Evolutionary conservation across 768 basidiomycete species (phyloP).

Genomic region (Hygrocybe punicea): DNA sequence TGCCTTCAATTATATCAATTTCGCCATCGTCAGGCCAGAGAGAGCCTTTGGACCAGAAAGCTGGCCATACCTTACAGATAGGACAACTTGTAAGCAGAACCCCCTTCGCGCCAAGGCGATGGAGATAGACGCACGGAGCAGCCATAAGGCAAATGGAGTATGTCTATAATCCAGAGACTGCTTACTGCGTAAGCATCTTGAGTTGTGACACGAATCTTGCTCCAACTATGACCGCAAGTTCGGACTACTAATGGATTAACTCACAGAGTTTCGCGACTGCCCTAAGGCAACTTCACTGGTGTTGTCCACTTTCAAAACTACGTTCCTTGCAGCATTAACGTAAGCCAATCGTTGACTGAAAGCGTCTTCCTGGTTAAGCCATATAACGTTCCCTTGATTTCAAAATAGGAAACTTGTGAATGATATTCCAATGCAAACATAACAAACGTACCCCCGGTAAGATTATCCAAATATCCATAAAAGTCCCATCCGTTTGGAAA

Average conservation of each 20-base stretch:
- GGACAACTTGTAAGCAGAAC: neutral
- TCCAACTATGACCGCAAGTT: neutral
- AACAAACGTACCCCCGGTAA: conserved; percentile 33
- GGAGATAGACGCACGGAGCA: conserved; percentile 44
- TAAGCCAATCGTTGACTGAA: conserved; percentile 45
- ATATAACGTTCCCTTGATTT: conserved; percentile 49
- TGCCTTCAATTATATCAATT: conserved; percentile 51
- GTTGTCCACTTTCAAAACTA: conserved; percentile 74
- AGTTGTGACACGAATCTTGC: conserved; percentile 43
- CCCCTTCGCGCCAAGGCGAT: neutral
- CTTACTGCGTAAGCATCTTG: conserved; percentile 41
- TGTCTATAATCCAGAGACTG: conserved; percentile 43
- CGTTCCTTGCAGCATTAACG: conserved; percentile 53
- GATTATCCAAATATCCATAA: conserved; percentile 46
- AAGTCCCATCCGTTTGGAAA: conserved; percentile 55
- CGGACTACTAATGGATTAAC: conserved; percentile 9
- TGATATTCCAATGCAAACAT: neutral
- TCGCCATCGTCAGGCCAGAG: conserved; percentile 1
- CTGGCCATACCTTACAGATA: conserved; percentile 41
- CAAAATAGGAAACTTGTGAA: neutral
- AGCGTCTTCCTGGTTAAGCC: conserved; percentile 44
- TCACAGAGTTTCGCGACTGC: conserved; percentile 56
- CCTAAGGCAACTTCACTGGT: conserved; percentile 45
- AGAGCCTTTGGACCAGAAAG: conserved; percentile 44
- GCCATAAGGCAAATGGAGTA: conserved; percentile 51